These are phyloP conservation scores for Tolypocladium pustulatum DNA, from an alignment of 2,329 filamentous ascomycete genomes.

Conservation along the genomic window DNA sequence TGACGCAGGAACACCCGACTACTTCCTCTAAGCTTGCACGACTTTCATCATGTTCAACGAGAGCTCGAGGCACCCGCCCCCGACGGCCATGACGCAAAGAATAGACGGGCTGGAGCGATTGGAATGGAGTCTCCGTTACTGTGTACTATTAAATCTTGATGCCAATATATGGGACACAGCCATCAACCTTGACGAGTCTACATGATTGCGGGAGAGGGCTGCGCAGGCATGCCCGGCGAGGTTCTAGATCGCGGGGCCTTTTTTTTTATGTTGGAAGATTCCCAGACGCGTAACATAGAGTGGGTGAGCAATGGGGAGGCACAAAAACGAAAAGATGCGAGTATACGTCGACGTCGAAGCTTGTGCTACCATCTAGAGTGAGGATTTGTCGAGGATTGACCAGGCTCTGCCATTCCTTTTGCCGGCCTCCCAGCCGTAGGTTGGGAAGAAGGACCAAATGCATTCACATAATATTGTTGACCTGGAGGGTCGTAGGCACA, in stretches of 20 bases:
- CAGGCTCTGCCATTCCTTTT: background rate
- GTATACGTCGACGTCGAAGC: slow-evolving; percentile 1
- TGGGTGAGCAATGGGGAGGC: slow-evolving; percentile 11
- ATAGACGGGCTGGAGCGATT: slow-evolving; percentile 9
- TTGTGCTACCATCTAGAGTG: background rate
- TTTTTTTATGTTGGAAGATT: background rate
- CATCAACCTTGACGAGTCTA: slow-evolving; percentile 6
- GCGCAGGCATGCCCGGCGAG: slow-evolving; percentile 1
- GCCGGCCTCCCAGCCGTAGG: background rate
- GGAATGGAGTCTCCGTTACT: slow-evolving; percentile 11
- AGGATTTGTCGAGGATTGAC: background rate
- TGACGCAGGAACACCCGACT: slow-evolving; percentile 69
- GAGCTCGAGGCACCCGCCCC: background rate
- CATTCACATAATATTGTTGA: background rate
- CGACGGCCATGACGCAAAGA: slow-evolving; percentile 7
- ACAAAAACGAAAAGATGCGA: slow-evolving; percentile 11
- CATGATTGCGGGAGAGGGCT: slow-evolving; percentile 5
- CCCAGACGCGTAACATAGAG: slow-evolving; percentile 10
- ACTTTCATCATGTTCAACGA: background rate
- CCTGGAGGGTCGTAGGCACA: background rate
- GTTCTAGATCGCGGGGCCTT: background rate
- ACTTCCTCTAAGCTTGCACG: slow-evolving; percentile 70
- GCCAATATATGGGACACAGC: slow-evolving; percentile 8
- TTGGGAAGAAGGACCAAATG: too few species aligned
- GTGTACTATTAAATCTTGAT: slow-evolving; percentile 18